Evolutionary conservation across 331 rosid species (phyloP).

Genomic region (Pyrus hybrid): DNA sequence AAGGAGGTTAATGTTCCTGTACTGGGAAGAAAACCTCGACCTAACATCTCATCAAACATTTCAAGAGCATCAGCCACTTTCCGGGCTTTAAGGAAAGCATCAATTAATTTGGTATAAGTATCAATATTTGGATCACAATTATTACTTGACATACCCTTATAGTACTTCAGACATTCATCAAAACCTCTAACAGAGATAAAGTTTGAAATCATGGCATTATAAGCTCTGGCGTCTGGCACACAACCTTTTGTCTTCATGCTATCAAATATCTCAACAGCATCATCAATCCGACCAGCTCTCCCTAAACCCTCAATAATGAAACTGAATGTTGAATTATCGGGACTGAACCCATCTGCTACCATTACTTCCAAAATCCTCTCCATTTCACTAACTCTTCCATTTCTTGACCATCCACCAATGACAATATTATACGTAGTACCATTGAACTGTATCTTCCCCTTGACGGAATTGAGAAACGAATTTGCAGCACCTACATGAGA

Average conservation of each 20-base stretch:
- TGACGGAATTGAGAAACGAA: conserved; percentile 46
- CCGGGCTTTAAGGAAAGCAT: conserved; percentile 43
- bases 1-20: conserved; percentile 56
- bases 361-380: conserved; percentile 51
- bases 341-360: conserved; percentile 47
- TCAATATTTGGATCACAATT: conserved; percentile 46
- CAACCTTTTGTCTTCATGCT: conserved; percentile 42
- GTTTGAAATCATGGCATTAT: conserved; percentile 71
- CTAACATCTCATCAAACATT: conserved; percentile 72
- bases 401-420: conserved; percentile 63
- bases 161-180: conserved; percentile 48
- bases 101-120: conserved; percentile 52
- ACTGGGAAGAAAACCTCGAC: conserved; percentile 48
- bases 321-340: conserved; percentile 39
- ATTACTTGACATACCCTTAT: conserved; percentile 41
- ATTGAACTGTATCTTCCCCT: conserved; percentile 44
- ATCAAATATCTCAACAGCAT: conserved; percentile 48
- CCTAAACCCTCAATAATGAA: conserved; percentile 64
- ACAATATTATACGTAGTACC: conserved; percentile 42
- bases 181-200: conserved; percentile 41
- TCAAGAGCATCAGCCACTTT: conserved; percentile 77
- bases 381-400: conserved; percentile 48
- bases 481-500: conserved; percentile 59
- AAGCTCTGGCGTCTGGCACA: conserved; percentile 26
- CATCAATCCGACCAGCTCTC: conserved; percentile 54